Conservation (phyloP, 2,329 filamentous ascomycete species). For the Epichloe sibirici region DNA sequence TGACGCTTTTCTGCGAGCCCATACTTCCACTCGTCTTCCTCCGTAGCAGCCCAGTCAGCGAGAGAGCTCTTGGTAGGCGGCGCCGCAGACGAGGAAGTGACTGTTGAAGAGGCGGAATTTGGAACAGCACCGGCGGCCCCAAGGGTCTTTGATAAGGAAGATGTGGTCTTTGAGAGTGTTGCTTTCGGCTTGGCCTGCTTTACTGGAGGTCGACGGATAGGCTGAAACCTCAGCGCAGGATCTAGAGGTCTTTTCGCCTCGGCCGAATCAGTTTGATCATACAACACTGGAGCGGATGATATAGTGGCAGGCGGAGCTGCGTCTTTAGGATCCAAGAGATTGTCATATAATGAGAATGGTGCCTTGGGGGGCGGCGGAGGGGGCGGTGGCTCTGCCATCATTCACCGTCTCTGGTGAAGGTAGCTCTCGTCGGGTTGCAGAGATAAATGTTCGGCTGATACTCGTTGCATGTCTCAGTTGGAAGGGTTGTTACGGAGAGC, state of each 20-base stretch:
- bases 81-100: slow-evolving; percentile 18
- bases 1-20: slow-evolving; percentile 50
- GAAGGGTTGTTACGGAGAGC: background rate
- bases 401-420: slow-evolving; percentile 1
- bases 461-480: background rate
- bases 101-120: slow-evolving; percentile 12
- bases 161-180: slow-evolving; percentile 36
- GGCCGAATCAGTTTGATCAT: slow-evolving; percentile 42
- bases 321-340: slow-evolving; percentile 56
- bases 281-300: slow-evolving; percentile 62
- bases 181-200: slow-evolving; percentile 49
- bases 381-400: slow-evolving; percentile 18
- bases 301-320: slow-evolving; percentile 48
- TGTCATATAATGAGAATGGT: slow-evolving; percentile 69
- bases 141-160: slow-evolving; percentile 20
- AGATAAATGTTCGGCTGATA: background rate
- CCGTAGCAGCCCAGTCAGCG: slow-evolving; percentile 67
- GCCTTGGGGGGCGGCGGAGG: slow-evolving; percentile 29
- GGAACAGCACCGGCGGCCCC: background rate
- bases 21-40: slow-evolving; percentile 74
- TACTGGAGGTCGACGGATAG: slow-evolving; percentile 63
- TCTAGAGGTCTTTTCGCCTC: slow-evolving; percentile 48
- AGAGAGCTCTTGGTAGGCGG: slow-evolving; percentile 51
- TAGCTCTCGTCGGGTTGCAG: background rate
- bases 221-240: slow-evolving; percentile 68